Base-by-base conservation (phyloP, 2,329 filamentous ascomycete species). In the Incumbomyces delicatus region DNA sequence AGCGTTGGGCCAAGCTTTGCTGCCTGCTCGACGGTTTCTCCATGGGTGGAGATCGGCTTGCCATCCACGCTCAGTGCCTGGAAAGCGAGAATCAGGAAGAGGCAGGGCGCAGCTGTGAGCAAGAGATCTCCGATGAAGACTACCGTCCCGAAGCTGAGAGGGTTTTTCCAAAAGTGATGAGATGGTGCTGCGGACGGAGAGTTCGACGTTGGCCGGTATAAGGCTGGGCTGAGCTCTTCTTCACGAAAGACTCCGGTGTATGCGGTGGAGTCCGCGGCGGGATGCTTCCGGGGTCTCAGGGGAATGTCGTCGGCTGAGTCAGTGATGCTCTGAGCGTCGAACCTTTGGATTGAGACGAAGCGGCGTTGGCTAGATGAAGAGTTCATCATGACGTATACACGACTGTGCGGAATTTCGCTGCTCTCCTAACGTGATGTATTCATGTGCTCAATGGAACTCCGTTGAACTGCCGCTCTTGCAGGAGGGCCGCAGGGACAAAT, bases 1-100 rank as follows among this genome's bases (percentile, higher is more conserved):
- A 56, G 41, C 4, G 54, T 54, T 14, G 46, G 46, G 10, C 46
- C 46, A 2, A 48, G 40, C 17, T 37, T 43, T 12, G 46, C 38
- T n/a, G 39, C 46, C 33, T 43, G 38, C 31, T 35, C 38, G 27
- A 48, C 14, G n/a, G 29, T 27, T 14, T 47, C 27, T 6, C 44
- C 44, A 3, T 32, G 31, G 5, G 39, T 13, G 7, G 44, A 41
- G 10, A 48, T 18, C 2, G 38, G 39, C 13, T 41, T 22, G 17
- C 34, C 33, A 32, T 43, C 29, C n/a, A 48, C 38, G 13, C 29
- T 17, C 14, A 48, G 39, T n/a, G 46, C 46, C 16, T 38, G 20
- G 31, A 48, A 48, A 2, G 46, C 31, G 2, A 48, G 46, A n/a
- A 48, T 32, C 8, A 48, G 32, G 20, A 48, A 48, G 3, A 48